A percentile compares a stretch with the other conserved stretches of the same genome.
These are phyloP conservation scores for Colletotrichum tanaceti DNA, from an alignment of 2,329 filamentous ascomycete genomes.

Conservation along the genomic window DNA sequence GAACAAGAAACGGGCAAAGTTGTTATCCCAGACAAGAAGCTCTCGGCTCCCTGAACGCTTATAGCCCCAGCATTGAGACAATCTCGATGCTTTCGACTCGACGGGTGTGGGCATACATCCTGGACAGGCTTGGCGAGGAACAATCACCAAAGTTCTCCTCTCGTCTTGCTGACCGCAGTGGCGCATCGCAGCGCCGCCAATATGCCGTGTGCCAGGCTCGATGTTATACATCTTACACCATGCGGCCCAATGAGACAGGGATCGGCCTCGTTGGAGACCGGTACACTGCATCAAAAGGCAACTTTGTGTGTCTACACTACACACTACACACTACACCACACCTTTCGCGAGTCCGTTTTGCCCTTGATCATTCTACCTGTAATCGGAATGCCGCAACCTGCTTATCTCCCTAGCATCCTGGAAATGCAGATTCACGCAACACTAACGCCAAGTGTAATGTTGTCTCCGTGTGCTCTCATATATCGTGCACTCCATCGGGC, in stretches of 20 bases:
- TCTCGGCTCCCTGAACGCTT: not conserved
- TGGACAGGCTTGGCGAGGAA: not conserved
- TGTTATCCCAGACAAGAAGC: not conserved
- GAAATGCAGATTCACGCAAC: constrained; percentile 33
- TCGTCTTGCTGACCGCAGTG: constrained; percentile 3
- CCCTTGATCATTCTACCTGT: not conserved
- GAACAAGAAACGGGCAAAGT: not conserved
- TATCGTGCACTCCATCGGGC: constrained; percentile 24
- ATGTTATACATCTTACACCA: constrained; percentile 1
- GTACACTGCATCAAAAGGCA: constrained; percentile 19
- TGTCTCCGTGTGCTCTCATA: constrained; percentile 7
- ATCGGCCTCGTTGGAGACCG: constrained; percentile 23
- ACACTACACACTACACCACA: constrained; percentile 13
- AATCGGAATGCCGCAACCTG: constrained; percentile 7
- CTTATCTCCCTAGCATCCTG: constrained; percentile 5
- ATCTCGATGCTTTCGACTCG: not conserved
- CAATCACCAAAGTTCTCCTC: not conserved
- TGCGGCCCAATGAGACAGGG: constrained; percentile 28
- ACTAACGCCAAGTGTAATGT: constrained; percentile 13
- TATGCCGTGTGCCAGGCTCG: not conserved
- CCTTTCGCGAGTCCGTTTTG: constrained; percentile 17
- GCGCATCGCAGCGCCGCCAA: not conserved
- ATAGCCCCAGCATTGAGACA: constrained; percentile 1
- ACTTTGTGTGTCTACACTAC: constrained; percentile 31
- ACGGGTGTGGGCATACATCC: not conserved